These are phyloP conservation scores for Parietaria judaica DNA, from an alignment of 306 rosid species.

Conservation along the genomic window DNA sequence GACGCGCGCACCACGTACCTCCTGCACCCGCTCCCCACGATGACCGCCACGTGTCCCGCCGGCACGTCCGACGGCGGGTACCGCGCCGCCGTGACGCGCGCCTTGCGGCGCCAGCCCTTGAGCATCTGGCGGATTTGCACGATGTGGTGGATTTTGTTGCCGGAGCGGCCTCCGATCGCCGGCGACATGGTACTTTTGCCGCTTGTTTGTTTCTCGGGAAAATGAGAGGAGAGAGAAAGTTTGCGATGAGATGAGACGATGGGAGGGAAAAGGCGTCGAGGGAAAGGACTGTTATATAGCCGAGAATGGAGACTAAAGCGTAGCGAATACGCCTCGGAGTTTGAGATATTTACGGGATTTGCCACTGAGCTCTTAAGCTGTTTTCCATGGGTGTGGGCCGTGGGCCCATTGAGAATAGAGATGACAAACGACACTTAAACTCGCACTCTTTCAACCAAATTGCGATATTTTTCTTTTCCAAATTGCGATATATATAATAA, in stretches of 20 bases:
- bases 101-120: slow-evolving; percentile 64
- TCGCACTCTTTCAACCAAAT: too few species aligned
- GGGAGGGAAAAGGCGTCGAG: not conserved
- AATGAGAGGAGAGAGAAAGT: not conserved
- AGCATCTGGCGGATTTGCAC: slow-evolving; percentile 82
- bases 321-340: slow-evolving; percentile 16
- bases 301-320: not conserved
- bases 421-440: slow-evolving; percentile 2
- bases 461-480: too few species aligned
- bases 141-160: slow-evolving; percentile 72
- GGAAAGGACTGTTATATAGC: slow-evolving; percentile 6
- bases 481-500: too few species aligned
- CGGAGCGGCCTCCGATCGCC: slow-evolving; percentile 22
- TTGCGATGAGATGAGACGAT: not conserved
- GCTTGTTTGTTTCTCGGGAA: not conserved
- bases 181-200: slow-evolving; percentile 22
- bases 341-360: slow-evolving; percentile 61
- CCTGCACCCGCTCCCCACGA: slow-evolving; percentile 56
- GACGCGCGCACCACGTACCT: slow-evolving; percentile 69
- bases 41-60: slow-evolving; percentile 75
- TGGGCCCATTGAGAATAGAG: slow-evolving; percentile 22
- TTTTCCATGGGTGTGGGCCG: too few species aligned
- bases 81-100: slow-evolving; percentile 20
- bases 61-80: slow-evolving; percentile 57
- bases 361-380: not conserved